Evolutionary conservation across 106 monocot genomes (phyloP), one percentile per base, ranked within the genome.

Genomic region (Acanthochlamys bracteata): DNA sequence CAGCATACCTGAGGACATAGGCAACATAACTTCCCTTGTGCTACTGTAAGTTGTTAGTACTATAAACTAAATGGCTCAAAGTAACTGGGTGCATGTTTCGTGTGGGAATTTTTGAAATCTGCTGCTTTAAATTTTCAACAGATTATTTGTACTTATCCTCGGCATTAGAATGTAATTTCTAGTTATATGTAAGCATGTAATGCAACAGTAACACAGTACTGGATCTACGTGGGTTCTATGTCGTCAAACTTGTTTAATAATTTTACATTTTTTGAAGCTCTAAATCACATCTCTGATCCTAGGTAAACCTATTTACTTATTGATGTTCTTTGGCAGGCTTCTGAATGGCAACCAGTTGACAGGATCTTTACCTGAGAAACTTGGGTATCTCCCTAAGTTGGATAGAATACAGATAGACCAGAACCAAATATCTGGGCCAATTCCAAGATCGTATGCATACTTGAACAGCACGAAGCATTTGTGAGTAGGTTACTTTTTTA

Each of bases 371-470:
- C 98, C 92, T 72, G 92, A 81, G 24, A 85, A 91, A 79, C 70
- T 99, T 42, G 98, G 98, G 4, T 63, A 81, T 68, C 89, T 99
- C 67, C 72, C 75, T 19, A 77, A 83, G 24, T 75, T 99, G 63
- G 68, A 83, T 67, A 88, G 98, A 61, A 89, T 99, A 74, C 98
- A 99, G 68, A 99, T 99, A 19, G 92, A 99, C 26, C 77, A 92
- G 67, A 99, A 99, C 65, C 63, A 80, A 0, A 92, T 99, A 85
- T 92, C 98, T 49, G 98, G 98, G 23, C 64, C 81, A 8, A 60
- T 99, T 72, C 92, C 98, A 17, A 81, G 71, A 52, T 89, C 98
- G 68, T 99, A 92, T 74, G 76, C 88, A 39, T 77, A 84, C 64
- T 76, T 99, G 77, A 86, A 77, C 45, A 89, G 67, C 69, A 82